phyloP scores from a whole-genome alignment of 225 moss, liverwort and hornwort genomes.

The Marchantia polymorpha region DNA sequence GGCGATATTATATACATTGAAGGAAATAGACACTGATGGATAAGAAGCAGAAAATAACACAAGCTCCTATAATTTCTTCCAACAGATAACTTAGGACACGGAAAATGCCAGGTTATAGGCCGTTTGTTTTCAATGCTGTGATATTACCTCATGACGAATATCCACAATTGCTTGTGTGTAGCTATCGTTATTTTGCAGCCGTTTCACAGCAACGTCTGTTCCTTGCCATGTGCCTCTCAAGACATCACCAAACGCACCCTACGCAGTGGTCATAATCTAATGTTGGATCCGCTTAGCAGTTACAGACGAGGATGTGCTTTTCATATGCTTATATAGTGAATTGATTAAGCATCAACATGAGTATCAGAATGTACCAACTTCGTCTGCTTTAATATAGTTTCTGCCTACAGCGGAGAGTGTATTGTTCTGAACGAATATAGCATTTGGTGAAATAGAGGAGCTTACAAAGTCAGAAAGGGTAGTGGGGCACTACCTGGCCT shows the following conservation, averaged over 20 bases:
- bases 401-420: neutral
- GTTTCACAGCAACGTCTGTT: slow-evolving; percentile 50
- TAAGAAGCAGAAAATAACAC: no score
- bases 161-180: slow-evolving; percentile 43
- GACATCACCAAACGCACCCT: slow-evolving; percentile 57
- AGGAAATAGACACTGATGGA: neutral
- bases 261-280: neutral
- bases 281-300: neutral
- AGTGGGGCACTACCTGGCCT: slow-evolving; percentile 37
- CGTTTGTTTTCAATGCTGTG: neutral
- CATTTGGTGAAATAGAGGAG: no score
- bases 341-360: no score
- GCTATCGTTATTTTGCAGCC: slow-evolving; percentile 39
- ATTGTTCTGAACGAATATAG: no score
- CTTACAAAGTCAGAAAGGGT: neutral
- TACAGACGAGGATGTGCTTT: neutral
- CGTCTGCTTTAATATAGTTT: neutral
- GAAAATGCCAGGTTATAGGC: no score
- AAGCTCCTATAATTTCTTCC: no score
- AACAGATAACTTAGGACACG: no score
- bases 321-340: no score
- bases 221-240: slow-evolving; percentile 54
- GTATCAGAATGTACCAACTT: neutral
- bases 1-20: neutral
- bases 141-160: slow-evolving; percentile 44